Percentiles rank a stretch among this genome's conserved stretches.
phyloP scores from a whole-genome alignment of 2,329 filamentous ascomycete genomes.

The Claviceps lovelessii region DNA sequence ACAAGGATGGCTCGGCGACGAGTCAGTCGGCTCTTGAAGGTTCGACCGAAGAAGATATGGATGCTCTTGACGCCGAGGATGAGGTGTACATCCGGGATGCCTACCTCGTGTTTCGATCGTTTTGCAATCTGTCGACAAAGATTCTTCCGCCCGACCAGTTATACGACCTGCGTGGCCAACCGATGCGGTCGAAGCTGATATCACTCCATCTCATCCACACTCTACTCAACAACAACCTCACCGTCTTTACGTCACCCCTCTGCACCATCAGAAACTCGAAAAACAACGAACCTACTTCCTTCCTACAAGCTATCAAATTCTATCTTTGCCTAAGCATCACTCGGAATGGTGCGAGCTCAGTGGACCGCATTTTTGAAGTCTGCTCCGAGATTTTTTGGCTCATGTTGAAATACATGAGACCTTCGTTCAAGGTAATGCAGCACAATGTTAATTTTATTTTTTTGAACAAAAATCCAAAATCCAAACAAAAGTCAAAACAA shows the following conservation, averaged over 20 bases:
- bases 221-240: slow-evolving; percentile 83
- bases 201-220: slow-evolving; percentile 93
- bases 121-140: slow-evolving; percentile 96
- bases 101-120: slow-evolving; percentile 90
- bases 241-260: slow-evolving; percentile 78
- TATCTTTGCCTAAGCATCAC: slow-evolving; percentile 92
- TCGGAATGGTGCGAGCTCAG: slow-evolving; percentile 85
- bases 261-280: slow-evolving; percentile 88
- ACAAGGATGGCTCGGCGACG: slow-evolving; percentile 25
- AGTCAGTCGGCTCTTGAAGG: slow-evolving; percentile 42
- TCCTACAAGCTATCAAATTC: slow-evolving; percentile 90
- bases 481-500: too few species aligned
- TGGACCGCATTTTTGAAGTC: slow-evolving; percentile 85
- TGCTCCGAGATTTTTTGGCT: slow-evolving; percentile 97
- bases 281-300: slow-evolving; percentile 73
- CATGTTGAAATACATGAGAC: slow-evolving; percentile 85
- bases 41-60: slow-evolving; percentile 39
- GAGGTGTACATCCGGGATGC: slow-evolving; percentile 96
- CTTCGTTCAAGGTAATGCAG: slow-evolving; percentile 67
- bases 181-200: slow-evolving; percentile 93
- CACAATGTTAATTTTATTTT: background rate
- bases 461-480: too few species aligned
- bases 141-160: slow-evolving; percentile 77
- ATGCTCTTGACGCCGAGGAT: slow-evolving; percentile 59
- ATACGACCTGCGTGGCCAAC: slow-evolving; percentile 81